Conservation (phyloP, 2,329 filamentous ascomycete species). For the Pestalotiopsis sp. region DNA sequence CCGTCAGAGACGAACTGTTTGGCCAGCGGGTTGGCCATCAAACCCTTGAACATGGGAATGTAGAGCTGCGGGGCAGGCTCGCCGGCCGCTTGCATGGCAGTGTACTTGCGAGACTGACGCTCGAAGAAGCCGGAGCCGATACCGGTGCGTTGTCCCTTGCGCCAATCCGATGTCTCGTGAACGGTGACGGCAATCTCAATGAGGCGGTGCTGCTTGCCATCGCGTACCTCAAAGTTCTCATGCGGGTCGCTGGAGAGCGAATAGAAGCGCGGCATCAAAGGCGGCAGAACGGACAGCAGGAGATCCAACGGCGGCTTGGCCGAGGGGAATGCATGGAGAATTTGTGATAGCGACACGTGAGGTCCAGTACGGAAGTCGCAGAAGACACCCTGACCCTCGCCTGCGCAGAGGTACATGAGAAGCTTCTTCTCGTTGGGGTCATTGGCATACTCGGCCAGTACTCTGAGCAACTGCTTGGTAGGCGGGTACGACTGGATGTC, state of each 20-base stretch:
- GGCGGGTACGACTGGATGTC: constrained; percentile 93
- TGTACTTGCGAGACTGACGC: constrained; percentile 73
- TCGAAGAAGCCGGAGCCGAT: constrained; percentile 94
- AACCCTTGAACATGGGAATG: constrained; percentile 95
- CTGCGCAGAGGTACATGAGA: constrained; percentile 81
- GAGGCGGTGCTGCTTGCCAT: constrained; percentile 72
- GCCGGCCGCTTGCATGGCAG: constrained; percentile 67
- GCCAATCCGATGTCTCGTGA: constrained; percentile 84
- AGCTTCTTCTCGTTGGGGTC: constrained; percentile 87
- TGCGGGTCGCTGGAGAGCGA: constrained; percentile 96
- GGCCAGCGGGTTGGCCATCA: constrained; percentile 96
- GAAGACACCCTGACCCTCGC: constrained; percentile 88
- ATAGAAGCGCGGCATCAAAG: constrained; percentile 97
- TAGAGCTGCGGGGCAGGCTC: constrained; percentile 63
- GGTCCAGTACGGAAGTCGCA: constrained; percentile 92
- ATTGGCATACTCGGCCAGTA: constrained; percentile 82
- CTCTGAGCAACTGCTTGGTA: constrained; percentile 81
- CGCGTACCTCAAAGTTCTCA: constrained; percentile 68
- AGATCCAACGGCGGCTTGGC: constrained; percentile 83
- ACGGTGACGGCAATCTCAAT: constrained; percentile 97
- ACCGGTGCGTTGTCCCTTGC: constrained; percentile 71
- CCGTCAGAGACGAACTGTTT: constrained; percentile 91
- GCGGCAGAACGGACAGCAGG: constrained; percentile 77
- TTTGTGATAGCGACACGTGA: constrained; percentile 80
- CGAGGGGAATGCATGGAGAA: constrained; percentile 90